phyloP scores from a whole-genome alignment of 1,284 basidiomycete genomes.

The Baeospora myosura region DNA sequence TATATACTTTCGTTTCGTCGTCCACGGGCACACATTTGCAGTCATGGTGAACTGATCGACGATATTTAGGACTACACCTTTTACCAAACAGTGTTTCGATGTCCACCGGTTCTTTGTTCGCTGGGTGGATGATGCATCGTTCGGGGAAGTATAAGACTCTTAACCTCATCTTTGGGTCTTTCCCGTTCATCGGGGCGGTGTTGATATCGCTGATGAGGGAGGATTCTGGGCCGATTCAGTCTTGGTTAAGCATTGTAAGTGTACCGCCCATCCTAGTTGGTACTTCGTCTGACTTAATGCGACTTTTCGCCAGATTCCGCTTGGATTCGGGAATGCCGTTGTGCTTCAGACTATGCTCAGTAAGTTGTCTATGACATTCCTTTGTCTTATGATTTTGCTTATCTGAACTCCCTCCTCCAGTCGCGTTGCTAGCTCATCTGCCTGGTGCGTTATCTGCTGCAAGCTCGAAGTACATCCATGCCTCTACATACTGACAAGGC shows the following conservation, averaged over 20 bases:
- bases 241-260: constrained; percentile 73
- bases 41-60: too few relatives aligned
- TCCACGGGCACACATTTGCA: too few relatives aligned
- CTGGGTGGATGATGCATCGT: constrained; percentile 76
- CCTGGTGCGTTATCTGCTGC: constrained; percentile 41
- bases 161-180: constrained; percentile 61
- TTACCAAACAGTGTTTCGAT: constrained; percentile 73
- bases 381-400: too few relatives aligned
- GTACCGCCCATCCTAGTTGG: not conserved
- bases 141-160: constrained; percentile 74
- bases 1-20: too few relatives aligned
- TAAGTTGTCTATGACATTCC: too few relatives aligned
- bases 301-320: constrained; percentile 40
- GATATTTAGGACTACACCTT: constrained; percentile 68
- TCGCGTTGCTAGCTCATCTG: constrained; percentile 67
- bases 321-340: constrained; percentile 76
- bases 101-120: constrained; percentile 69
- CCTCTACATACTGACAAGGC: constrained; percentile 6
- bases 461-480: too few relatives aligned
- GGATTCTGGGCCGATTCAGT: constrained; percentile 50
- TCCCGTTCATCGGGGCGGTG: constrained; percentile 61
- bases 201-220: constrained; percentile 53
- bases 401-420: too few relatives aligned
- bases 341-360: constrained; percentile 80
- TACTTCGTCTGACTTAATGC: not conserved